phyloP scores from a whole-genome alignment of 2,329 filamentous ascomycete species.

The Monilinia vaccinii-corymbosi region DNA sequence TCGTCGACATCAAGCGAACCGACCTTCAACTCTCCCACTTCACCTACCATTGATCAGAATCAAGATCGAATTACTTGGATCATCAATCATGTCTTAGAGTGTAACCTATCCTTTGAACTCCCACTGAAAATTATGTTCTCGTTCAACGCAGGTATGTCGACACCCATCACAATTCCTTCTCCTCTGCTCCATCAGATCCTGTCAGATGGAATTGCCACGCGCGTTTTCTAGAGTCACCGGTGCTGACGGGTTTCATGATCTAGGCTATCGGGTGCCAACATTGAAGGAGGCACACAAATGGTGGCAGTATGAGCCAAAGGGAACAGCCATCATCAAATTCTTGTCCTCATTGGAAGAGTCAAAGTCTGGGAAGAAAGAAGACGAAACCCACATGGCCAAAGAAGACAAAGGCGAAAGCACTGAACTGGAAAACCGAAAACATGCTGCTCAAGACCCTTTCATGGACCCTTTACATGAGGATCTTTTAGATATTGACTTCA shows the following conservation, averaged over 20 bases:
- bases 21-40: slow-evolving; percentile 2
- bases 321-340: slow-evolving; percentile 18
- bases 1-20: background rate
- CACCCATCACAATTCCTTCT: background rate
- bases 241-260: background rate
- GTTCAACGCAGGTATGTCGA: slow-evolving; percentile 24
- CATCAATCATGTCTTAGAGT: slow-evolving; percentile 19
- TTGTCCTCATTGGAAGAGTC: slow-evolving; percentile 16
- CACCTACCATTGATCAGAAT: slow-evolving; percentile 8
- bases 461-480: slow-evolving; percentile 14
- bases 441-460: slow-evolving; percentile 14
- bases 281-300: slow-evolving; percentile 20
- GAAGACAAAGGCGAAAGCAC: background rate
- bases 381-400: background rate
- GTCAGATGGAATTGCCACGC: too few species aligned
- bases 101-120: slow-evolving; percentile 14
- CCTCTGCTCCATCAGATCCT: background rate
- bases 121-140: slow-evolving; percentile 26
- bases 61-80: slow-evolving; percentile 18
- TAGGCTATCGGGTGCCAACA: slow-evolving; percentile 20
- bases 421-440: background rate
- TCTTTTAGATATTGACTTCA: slow-evolving; percentile 15
- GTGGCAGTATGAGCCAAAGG: slow-evolving; percentile 22
- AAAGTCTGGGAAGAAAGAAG: slow-evolving; percentile 1
- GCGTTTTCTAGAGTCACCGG: background rate